Evolutionary conservation across 164 flowering plant species (phyloP).

Genomic region (Annona squamosa): DNA sequence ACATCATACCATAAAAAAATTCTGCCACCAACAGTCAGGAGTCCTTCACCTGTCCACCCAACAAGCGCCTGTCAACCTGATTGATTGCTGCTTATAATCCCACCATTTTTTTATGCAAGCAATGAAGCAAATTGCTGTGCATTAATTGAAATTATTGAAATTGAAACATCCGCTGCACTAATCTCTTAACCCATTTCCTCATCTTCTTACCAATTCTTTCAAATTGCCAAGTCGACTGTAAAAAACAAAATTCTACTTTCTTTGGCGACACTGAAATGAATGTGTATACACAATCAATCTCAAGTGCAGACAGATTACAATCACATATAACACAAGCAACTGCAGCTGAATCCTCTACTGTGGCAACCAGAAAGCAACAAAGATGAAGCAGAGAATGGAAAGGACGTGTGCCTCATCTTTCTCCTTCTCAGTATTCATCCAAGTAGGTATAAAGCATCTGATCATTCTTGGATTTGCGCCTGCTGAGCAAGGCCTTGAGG

Average conservation of each 20-base stretch:
- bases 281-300: neutral
- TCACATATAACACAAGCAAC: neutral
- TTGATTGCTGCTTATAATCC: too few relatives aligned
- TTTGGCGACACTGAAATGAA: neutral
- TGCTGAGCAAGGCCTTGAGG: slow-evolving; percentile 64
- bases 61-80: too few relatives aligned
- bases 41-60: too few relatives aligned
- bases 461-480: slow-evolving; percentile 71
- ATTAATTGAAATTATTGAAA: too few relatives aligned
- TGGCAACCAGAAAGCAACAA: neutral
- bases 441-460: slow-evolving; percentile 55
- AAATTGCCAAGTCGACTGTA: neutral
- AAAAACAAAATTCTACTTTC: neutral
- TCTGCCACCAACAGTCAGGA: too few relatives aligned
- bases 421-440: slow-evolving; percentile 51
- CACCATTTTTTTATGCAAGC: too few relatives aligned
- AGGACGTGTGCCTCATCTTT: neutral
- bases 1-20: too few relatives aligned
- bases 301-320: neutral
- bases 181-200: neutral
- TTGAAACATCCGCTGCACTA: too few relatives aligned
- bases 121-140: too few relatives aligned
- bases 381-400: neutral
- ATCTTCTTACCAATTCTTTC: neutral
- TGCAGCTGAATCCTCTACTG: neutral